Evolutionary conservation across 2,329 filamentous ascomycete species (phyloP).

Genomic region (Stenocarpella maydis): DNA sequence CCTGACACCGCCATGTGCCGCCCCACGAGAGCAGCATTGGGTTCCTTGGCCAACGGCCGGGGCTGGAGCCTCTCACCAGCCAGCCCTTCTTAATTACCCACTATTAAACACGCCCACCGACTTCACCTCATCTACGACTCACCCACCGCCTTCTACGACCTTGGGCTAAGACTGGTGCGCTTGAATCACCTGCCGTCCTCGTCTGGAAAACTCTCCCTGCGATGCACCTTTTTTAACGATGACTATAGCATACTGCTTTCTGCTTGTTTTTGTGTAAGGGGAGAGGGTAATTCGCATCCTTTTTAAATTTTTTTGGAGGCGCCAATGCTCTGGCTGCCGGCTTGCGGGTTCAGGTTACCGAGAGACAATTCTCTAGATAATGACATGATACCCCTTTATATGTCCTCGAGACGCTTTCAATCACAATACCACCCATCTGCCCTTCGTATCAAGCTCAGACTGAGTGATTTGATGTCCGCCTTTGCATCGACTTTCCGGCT

Average conservation of each 20-base stretch:
- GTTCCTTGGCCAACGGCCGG: not conserved
- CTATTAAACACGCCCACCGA: not conserved
- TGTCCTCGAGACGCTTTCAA: conserved; percentile 16
- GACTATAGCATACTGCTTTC: conserved; percentile 28
- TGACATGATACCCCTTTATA: conserved; percentile 36
- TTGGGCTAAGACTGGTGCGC: not conserved
- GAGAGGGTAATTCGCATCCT: not conserved
- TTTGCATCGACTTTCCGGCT: conserved; percentile 6
- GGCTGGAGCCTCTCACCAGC: not conserved
- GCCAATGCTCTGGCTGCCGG: conserved; percentile 6
- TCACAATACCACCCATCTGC: conserved; percentile 4
- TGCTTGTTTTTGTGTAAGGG: conserved; percentile 8
- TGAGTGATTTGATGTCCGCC: not conserved
- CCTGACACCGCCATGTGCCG: not conserved
- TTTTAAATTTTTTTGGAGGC: not conserved
- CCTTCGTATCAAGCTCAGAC: not conserved
- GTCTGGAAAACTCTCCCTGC: not conserved
- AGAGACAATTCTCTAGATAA: conserved; percentile 32
- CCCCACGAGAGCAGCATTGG: not conserved
- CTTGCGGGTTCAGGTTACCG: conserved; percentile 25
- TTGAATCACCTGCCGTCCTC: not conserved
- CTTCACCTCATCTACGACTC: not conserved
- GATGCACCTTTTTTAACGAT: conserved; percentile 21
- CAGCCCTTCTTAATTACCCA: not conserved
- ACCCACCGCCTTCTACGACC: conserved; percentile 5